phyloP scores from a whole-genome alignment of 208 protist genomes.

The Trypanosoma caninum region DNA sequence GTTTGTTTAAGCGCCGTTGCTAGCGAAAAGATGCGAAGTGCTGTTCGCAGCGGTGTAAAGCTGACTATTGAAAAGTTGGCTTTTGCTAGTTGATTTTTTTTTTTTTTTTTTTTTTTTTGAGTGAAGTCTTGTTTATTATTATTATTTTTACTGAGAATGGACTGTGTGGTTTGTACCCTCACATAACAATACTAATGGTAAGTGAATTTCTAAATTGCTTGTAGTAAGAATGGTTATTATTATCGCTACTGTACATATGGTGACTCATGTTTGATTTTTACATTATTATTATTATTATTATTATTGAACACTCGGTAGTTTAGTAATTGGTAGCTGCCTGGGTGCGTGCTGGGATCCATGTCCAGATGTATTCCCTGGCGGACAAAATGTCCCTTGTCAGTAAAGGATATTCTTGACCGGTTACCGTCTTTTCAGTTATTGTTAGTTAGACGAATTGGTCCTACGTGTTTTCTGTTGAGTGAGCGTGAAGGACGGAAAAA shows the following conservation, averaged over 20 bases:
- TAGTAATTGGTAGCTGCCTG: neutral
- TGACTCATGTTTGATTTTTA: neutral
- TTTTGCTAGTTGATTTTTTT: neutral
- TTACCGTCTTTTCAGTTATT: slow-evolving; percentile 22
- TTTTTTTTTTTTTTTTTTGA: no score
- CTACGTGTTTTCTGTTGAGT: slow-evolving; percentile 37
- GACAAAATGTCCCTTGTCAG: slow-evolving; percentile 9
- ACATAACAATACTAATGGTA: neutral
- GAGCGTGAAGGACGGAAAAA: slow-evolving; percentile 13
- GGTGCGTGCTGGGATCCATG: slow-evolving; percentile 12
- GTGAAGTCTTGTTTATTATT: neutral
- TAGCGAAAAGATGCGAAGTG: slow-evolving; percentile 20
- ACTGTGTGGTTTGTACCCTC: neutral
- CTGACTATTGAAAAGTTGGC: slow-evolving; percentile 5
- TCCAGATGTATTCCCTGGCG: slow-evolving; percentile 29
- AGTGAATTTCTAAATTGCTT: neutral
- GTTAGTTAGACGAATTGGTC: slow-evolving; percentile 26
- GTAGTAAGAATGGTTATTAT: neutral
- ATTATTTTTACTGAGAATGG: neutral
- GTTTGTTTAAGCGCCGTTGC: neutral
- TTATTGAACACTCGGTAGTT: neutral
- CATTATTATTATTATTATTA: neutral
- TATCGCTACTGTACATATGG: neutral
- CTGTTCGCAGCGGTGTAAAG: slow-evolving; percentile 17
- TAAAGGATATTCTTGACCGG: slow-evolving; percentile 15